A percentile compares a stretch with the other conserved stretches of the same genome.
Evolutionary conservation across 1,284 basidiomycete species (phyloP).

Genomic region (Puccinia polysora): DNA sequence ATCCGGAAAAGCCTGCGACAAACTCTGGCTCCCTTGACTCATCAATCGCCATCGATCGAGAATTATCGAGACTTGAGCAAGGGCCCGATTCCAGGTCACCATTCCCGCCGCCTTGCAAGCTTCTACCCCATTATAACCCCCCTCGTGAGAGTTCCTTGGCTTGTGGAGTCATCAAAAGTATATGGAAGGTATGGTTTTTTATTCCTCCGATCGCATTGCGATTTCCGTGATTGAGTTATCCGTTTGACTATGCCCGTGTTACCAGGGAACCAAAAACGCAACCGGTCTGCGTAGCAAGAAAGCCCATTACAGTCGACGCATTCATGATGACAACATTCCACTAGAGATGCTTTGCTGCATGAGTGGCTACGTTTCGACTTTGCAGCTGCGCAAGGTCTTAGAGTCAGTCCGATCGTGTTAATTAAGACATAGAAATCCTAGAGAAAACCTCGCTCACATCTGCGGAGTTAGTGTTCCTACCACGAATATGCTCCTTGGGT

Average conservation of each 20-base stretch:
- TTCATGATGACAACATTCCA: slow-evolving; percentile 33
- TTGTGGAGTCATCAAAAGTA: neutral
- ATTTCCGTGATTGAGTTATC: neutral
- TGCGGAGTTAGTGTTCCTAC: slow-evolving; percentile 29
- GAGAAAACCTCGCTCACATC: neutral
- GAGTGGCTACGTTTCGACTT: slow-evolving; percentile 19
- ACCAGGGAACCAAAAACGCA: slow-evolving; percentile 12
- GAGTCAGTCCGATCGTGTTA: slow-evolving; percentile 3
- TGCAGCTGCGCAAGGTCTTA: slow-evolving; percentile 16
- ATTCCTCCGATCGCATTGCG: neutral
- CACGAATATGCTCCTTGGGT: neutral
- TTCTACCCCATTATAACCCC: slow-evolving; percentile 33
- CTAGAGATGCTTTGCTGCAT: slow-evolving; percentile 36
- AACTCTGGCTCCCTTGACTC: neutral
- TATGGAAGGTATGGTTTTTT: slow-evolving; percentile 20
- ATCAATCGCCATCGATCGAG: neutral
- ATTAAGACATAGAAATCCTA: neutral
- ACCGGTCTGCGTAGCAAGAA: slow-evolving; percentile 11
- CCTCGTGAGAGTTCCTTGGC: slow-evolving; percentile 8
- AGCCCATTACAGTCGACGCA: neutral
- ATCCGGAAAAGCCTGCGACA: neutral
- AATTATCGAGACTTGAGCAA: neutral
- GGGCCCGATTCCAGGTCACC: neutral
- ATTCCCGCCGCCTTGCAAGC: slow-evolving; percentile 17
- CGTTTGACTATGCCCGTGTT: neutral